Evolutionary conservation across 768 basidiomycete species (phyloP), one percentile per base, ranked within the genome.

Genomic region (Podaxis mareebaensis): DNA sequence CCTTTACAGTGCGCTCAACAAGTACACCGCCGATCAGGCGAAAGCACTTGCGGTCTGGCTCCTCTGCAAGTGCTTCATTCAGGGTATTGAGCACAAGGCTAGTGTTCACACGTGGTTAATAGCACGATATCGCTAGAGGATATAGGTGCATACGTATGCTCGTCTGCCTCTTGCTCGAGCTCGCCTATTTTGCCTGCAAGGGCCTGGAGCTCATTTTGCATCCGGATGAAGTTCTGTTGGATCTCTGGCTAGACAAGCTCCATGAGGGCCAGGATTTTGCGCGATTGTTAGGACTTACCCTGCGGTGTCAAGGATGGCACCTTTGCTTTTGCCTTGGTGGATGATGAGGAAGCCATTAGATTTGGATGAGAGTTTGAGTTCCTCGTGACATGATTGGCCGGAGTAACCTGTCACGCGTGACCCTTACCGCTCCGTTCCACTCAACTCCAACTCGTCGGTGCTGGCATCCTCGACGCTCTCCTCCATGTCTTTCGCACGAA

Each of bases 111-210:
- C 46, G 24, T n/a, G 38, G 60, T 63, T 48, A 64, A 60, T 53
- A 55, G 49, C 6, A n/a, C 17, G n/a, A 38, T 13, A 46, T 38
- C n/a, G 26, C 15, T 63, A 26, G 30, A 40, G 48, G 48, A 46
- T 8, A n/a, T 2, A 36, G 52, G 48, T 13, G 83, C 89, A 67
- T 66, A 95, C 96, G 84, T 82, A 74, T 99, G 95, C 73, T 99
- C 97, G 65, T 99, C 97, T 20, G 93, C 87, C 71, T 99, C 97
- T 67, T 90, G 87, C 74, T 99, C 97, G 36, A 99, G 83, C 76
- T 99, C 97, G 65, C 93, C 92, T 68, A 99, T 96, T 78, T 99
- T 99, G 67, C 89, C 86, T 40, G 95, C 94, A 28, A 99, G 77
- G n/a, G 88, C 85, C 74, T 96, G 94, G 30, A 99, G 79, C 54